Evolutionary conservation across 768 basidiomycete species (phyloP), one percentile per base, ranked within the genome.

Genomic region (Lactarius tabidus): DNA sequence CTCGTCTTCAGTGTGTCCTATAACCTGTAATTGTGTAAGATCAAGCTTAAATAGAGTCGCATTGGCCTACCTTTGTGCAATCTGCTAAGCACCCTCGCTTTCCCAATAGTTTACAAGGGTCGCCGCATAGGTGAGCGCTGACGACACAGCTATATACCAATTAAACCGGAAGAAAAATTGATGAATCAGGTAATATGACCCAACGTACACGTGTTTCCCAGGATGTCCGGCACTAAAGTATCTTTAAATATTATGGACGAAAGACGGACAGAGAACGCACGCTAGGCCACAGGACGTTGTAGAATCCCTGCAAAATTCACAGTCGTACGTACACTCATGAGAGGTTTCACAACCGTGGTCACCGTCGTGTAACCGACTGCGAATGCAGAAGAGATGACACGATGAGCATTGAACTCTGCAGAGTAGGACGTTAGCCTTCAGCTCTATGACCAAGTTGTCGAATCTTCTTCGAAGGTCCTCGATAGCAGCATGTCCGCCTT

Each of bases 331-430:
- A 62, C 86, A 88, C 5, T 66, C 35, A 67, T 87, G 86, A 31
- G 74, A 67, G 1, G 86, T 83, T 31, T 73, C 72, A 62, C 86
- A 88, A 58, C 83, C 73, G 64, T 88, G 86, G 1, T 57, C 68
- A 0, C 72, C 73, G 9, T 79, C 77, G 64, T 88, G 87, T n/a
- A 74, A 75, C 5, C 80, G 78, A 59, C 75, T 74, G 28, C 75
- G 77, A 12, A 85, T 57, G 65, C 87, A 88, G n/a, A 74, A 63
- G 6, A 87, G 74, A 43, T 81, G 76, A 69, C 87, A 88, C 1
- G 60, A 62, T 0, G 66, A 62, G 66, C 87, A 88, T 53, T 78
- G 74, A 65, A 77, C 69, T 54, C 76, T 77, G 70, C 87, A 88
- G 3, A 86, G 69, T 62, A 84, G 79, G 1, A 83, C 72, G 48